Evolutionary conservation across 208 protist species (phyloP).

Genomic region (Trypanosoma avium): DNA sequence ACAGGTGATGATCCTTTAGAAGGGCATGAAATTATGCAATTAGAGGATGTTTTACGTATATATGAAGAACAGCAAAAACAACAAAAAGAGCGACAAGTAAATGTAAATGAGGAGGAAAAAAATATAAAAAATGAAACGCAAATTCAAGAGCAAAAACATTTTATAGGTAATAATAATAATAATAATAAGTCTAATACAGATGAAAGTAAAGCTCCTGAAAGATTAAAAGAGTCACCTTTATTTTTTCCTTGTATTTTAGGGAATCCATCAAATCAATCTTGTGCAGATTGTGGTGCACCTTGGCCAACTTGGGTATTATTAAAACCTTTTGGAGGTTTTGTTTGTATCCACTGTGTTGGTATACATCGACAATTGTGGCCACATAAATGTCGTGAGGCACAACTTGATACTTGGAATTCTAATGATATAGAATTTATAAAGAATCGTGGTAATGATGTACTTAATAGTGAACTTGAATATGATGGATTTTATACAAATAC

Average conservation of each 20-base stretch:
- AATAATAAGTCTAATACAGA: no score
- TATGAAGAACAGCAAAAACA: conserved; percentile 25
- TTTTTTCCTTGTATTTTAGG: conserved; percentile 36
- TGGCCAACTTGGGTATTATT: conserved; percentile 69
- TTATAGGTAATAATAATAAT: no score
- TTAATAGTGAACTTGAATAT: conserved; percentile 75
- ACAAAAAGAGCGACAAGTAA: neutral
- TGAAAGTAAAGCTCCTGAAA: conserved; percentile 3
- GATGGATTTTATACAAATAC: conserved; percentile 25
- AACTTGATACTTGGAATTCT: conserved; percentile 64
- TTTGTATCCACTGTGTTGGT: conserved; percentile 77
- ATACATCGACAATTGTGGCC: conserved; percentile 77
- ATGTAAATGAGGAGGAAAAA: neutral
- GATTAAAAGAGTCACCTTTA: conserved; percentile 48
- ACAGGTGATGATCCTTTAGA: conserved; percentile 25
- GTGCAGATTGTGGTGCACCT: conserved; percentile 58
- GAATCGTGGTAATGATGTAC: conserved; percentile 47
- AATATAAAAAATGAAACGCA: no score
- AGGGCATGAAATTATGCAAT: conserved; percentile 58
- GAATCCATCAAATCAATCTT: conserved; percentile 41
- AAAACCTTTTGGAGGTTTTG: conserved; percentile 67
- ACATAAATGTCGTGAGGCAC: conserved; percentile 57
- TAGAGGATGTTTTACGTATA: conserved; percentile 48
- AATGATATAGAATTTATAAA: conserved; percentile 60
- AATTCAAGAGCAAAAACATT: no score